Conservation (phyloP, 192 early-diverging fungal genomes). For the Rhizophlyctis rosea region DNA sequence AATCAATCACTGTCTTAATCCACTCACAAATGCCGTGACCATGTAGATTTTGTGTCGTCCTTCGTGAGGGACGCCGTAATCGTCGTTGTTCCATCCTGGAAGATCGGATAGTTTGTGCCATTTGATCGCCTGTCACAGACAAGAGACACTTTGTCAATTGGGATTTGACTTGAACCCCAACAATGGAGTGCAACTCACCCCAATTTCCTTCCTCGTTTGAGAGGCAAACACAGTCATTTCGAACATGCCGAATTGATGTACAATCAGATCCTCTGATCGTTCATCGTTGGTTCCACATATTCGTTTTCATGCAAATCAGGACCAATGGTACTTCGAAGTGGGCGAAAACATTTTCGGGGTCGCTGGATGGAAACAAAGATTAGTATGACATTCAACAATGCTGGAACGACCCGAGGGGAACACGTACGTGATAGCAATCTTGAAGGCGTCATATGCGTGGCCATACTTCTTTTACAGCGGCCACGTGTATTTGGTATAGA, state of each 20-base stretch:
- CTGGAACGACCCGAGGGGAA: no score
- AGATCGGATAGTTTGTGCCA: slow-evolving; percentile 44
- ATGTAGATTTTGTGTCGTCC: slow-evolving; percentile 44
- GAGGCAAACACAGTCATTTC: slow-evolving; percentile 79
- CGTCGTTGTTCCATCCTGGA: slow-evolving; percentile 39
- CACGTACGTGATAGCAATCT: slow-evolving; percentile 78
- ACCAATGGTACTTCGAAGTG: slow-evolving; percentile 68
- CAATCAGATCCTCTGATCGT: slow-evolving; percentile 84
- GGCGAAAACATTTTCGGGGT: slow-evolving; percentile 83
- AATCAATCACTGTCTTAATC: slow-evolving; percentile 39
- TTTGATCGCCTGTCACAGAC: slow-evolving; percentile 37
- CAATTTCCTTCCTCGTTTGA: slow-evolving; percentile 91
- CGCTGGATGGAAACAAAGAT: slow-evolving; percentile 56
- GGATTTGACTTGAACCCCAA: not conserved
- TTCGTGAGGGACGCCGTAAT: slow-evolving; percentile 2
- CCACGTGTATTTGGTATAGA: slow-evolving; percentile 87
- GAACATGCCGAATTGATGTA: slow-evolving; percentile 85
- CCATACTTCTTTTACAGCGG: slow-evolving; percentile 93
- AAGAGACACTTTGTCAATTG: not conserved
- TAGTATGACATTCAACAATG: no score
- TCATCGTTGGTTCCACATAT: slow-evolving; percentile 82
- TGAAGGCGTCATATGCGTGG: slow-evolving; percentile 97
- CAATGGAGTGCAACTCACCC: slow-evolving; percentile 46
- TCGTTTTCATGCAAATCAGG: slow-evolving; percentile 65
- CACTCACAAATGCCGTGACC: slow-evolving; percentile 44